Base-by-base conservation (phyloP, 352 stramenopile species). In the Peronospora farinosa region DNA sequence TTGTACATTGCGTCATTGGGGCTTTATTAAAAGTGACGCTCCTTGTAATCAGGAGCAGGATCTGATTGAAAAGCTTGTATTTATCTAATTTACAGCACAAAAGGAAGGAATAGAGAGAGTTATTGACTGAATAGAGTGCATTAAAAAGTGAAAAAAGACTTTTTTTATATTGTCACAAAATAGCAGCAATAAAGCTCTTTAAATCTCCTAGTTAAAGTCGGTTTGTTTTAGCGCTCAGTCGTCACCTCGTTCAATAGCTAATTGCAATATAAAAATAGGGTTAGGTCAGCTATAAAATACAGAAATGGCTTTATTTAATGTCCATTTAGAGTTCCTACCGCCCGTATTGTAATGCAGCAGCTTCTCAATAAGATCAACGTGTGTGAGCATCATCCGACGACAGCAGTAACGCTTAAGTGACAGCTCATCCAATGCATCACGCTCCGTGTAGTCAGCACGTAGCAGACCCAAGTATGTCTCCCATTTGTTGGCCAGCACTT, bases 401-500 rank as follows among this genome's bases (percentile, higher is more conserved):
- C 97, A 99, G 85, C 97, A 99, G 76, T 99, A 99, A 80, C 97
- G 78, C 69, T 97, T 97, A 19, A 99, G 84, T 44, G 95, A 97
- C 25, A 99, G 77, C 74, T 98, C 94, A 73, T 99, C 95, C 37
- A 99, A 73, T 32, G 96, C 96, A 61, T 99, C 95, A 46, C 95
- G 91, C 67, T 99, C 96, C 11, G 94, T 97, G 73, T 97, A 97
- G 78, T 98, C 95, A 21, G 92, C 90, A 54, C 97, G 88, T 45
- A 99, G 74, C 44, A 99, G 78, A 59, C 93, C 87, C 27, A 99
- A 77, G 76, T 99, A 99, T 8, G 92, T 98, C 74, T 99, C 96
- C 94, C 95, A 99, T 80, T 99, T 99, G 81, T 99, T 99, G 45
- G 96, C 97, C 69, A 99, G 97, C 65, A 98, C 92, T 76, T 99